Evolutionary conservation across 306 rosid species (phyloP), one percentile per base, ranked within the genome.

Genomic region (Trichosanthes cucumerina): DNA sequence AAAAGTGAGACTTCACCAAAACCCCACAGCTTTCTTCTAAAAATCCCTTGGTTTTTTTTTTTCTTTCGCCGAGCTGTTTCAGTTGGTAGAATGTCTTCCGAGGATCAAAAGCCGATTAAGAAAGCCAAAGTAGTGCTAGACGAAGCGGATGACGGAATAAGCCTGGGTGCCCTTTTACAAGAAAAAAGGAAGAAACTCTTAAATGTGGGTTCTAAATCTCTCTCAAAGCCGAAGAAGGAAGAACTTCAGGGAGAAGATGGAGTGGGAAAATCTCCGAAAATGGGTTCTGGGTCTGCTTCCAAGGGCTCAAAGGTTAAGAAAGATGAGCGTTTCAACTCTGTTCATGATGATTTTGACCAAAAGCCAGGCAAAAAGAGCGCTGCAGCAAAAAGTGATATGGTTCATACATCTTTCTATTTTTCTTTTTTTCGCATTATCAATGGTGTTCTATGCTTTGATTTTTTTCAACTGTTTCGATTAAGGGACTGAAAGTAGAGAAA

Each of bases 281-380:
- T 31, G 0, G 50, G 44, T 59, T 46, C 28, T 60, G 74, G 80
- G 57, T 78, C 80, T 59, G 73, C n/a, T 7, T 9, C 80, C 3
- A 87, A 81, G 74, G 36, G 44, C 66, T 10, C 84, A 9, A 91
- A 83, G 75, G 82, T 88, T 34, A 89, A 91, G 85, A 85, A 89
- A 59, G 87, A 86, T 75, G 89, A 80, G 31, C 9, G 73, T 7
- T 59, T 36, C 34, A 69, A 58, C 38, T 50, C 72, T 14, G 75
- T 72, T 38, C 81, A 79, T 65, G 84, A 77, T 4, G 79, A 52
- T 75, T 59, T 82, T 65, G 28, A 70, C 21, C 77, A 84, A 79
- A 76, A 43, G 36, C 79, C 73, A 44, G 59, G 5, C 47, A 38
- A 53, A 79, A 83, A 64, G 85, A 73, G 21, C 80, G 26, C 80